Base-by-base conservation (phyloP, 306 rosid species). In the Quercus suber region DNA sequence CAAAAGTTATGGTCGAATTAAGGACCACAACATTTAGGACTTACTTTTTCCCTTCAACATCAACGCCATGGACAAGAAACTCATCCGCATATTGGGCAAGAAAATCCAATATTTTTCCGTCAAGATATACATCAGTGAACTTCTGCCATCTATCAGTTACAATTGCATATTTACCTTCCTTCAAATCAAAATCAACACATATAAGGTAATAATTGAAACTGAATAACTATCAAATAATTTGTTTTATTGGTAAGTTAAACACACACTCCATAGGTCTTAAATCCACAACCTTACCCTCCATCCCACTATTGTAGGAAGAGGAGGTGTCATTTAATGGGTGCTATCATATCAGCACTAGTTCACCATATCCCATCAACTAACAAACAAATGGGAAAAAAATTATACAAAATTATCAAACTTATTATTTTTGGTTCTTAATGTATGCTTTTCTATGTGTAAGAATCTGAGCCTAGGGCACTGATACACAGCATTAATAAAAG, bases 121-220 rank as follows among this genome's bases (percentile, higher is more conserved):
- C 86, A 74, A 91, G 92, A 73, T 73, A 87, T 61, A 92, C 94
- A 78, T 91, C 96, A 69, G 96, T 92, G 82, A 95, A 95, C 86
- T 91, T 95, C 88, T 95, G 98, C 96, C 99, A 95, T 85, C 98
- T 89, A 79, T 95, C 97, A 9, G 96, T 95, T 78, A 95, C 99
- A 78, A 95, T 89, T 81, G 94, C 96, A 74, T 92, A 92, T 89
- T 83, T 87, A 86, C 89, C 92, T 41, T 88, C 98, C 98, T 92
- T 86, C 76, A 79, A 51, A 85, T 13, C 59, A 71, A 76, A 84
- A 79, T 68, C 64, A 49, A 35, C 53, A 67, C 64, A 81, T 80
- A 71, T 75, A 80, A 45, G 37, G 57, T 52, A 73, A 57, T 11
- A 72, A 53, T 73, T 77, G 73, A 83, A 68, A 56, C 25, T 19